These are phyloP conservation scores for Jaminaea rosea DNA, from an alignment of 1,284 basidiomycete species.

Conservation along the genomic window DNA sequence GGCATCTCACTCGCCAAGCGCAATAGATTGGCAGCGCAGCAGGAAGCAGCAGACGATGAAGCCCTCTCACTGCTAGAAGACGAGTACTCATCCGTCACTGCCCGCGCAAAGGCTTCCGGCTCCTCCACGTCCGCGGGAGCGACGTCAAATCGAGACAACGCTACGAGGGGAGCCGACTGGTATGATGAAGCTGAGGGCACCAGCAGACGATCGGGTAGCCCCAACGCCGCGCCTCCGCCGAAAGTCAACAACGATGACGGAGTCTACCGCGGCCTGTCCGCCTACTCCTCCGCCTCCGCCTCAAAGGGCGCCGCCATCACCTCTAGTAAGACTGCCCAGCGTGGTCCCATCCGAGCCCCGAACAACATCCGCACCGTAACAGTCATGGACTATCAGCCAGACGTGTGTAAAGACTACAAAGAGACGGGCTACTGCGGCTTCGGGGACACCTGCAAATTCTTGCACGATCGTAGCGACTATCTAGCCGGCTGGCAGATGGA, in stretches of 20 bases:
- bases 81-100: neutral
- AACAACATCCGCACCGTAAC: conserved; percentile 89
- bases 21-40: neutral
- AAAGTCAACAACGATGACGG: conserved; percentile 61
- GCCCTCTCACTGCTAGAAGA: neutral
- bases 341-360: conserved; percentile 66
- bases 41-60: neutral
- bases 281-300: conserved; percentile 67
- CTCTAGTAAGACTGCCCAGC: neutral
- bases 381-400: conserved; percentile 94
- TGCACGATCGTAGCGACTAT: conserved; percentile 60
- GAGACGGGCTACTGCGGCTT: conserved; percentile 99
- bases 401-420: conserved; percentile 99
- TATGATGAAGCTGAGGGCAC: conserved; percentile 2
- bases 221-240: neutral
- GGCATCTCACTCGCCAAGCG: neutral
- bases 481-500: conserved; percentile 97
- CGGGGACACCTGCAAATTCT: conserved; percentile 85
- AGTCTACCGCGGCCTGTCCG: conserved; percentile 72
- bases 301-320: too few relatives aligned
- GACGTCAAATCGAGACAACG: neutral
- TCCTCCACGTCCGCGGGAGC: neutral
- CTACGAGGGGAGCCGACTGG: conserved; percentile 2
- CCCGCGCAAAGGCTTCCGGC: neutral
- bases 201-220: neutral